phyloP scores from a whole-genome alignment of 2,329 filamentous ascomycete species.

The Cladophialophora immunda region DNA sequence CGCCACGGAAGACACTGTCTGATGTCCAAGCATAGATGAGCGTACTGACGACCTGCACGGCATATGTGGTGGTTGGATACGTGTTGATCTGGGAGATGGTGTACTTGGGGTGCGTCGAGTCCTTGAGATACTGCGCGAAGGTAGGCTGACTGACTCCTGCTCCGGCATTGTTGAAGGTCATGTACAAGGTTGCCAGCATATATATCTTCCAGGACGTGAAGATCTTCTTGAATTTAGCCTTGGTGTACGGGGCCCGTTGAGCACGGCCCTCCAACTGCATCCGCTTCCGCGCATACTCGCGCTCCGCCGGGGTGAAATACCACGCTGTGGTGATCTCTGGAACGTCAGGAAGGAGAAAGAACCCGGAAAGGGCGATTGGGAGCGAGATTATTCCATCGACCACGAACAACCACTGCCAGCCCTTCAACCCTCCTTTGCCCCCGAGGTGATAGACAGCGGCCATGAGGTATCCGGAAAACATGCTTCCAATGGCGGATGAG shows the following conservation, averaged over 20 bases:
- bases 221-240: constrained; percentile 66
- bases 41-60: constrained; percentile 66
- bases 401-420: constrained; percentile 52
- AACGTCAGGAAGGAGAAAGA: constrained; percentile 52
- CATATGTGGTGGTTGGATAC: constrained; percentile 67
- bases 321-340: constrained; percentile 57
- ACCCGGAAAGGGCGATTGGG: constrained; percentile 57
- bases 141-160: constrained; percentile 61
- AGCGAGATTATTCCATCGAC: constrained; percentile 53
- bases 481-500: constrained; percentile 53
- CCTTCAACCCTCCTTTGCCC: constrained; percentile 58
- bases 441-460: constrained; percentile 62
- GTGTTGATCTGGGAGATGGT: constrained; percentile 58
- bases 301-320: constrained; percentile 56
- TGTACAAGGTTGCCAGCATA: constrained; percentile 64
- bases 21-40: constrained; percentile 73
- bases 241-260: constrained; percentile 56
- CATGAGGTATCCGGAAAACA: constrained; percentile 64
- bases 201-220: constrained; percentile 73
- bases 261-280: constrained; percentile 61
- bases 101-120: constrained; percentile 55
- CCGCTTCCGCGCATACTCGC: constrained; percentile 56
- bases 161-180: constrained; percentile 70
- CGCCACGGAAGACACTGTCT: constrained; percentile 66
- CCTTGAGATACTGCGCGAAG: constrained; percentile 60